Evolutionary conservation across 305 asterid genomes (phyloP).

Genomic region (Nicotiana rustica): DNA sequence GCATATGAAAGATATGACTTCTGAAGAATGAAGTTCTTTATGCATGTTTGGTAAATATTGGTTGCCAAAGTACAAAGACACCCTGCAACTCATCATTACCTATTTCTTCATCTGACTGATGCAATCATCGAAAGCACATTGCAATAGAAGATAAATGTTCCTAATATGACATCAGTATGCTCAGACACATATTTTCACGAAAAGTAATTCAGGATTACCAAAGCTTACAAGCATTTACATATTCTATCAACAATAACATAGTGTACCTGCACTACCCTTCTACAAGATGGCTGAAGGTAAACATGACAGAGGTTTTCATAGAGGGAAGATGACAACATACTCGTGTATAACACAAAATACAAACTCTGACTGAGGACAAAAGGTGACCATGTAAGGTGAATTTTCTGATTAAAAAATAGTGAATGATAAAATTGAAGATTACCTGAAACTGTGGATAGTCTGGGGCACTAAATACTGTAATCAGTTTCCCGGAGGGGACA

Average conservation of each 20-base stretch:
- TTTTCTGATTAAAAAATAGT: neutral
- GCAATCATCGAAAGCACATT: constrained; percentile 24
- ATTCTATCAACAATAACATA: constrained; percentile 2
- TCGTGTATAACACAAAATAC: constrained; percentile 5
- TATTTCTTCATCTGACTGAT: constrained; percentile 18
- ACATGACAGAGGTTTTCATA: constrained; percentile 1
- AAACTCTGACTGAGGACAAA: neutral
- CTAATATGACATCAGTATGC: neutral
- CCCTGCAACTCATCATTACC: neutral
- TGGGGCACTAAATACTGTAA: constrained; percentile 96
- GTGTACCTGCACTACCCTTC: neutral
- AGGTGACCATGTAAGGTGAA: no score
- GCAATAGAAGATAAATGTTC: neutral
- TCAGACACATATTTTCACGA: neutral
- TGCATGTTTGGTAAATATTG: neutral
- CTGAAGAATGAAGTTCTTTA: constrained; percentile 20
- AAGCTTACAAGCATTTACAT: neutral
- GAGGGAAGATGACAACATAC: constrained; percentile 10
- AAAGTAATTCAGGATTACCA: neutral
- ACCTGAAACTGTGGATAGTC: constrained; percentile 99
- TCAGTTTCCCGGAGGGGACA: constrained; percentile 85
- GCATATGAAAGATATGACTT: constrained; percentile 4
- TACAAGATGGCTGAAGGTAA: constrained; percentile 8
- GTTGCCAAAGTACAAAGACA: neutral
- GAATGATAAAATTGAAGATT: constrained; percentile 37